These are phyloP conservation scores for Xanthoceras sorbifolium DNA, from an alignment of 345 rosid species.

Conservation along the genomic window DNA sequence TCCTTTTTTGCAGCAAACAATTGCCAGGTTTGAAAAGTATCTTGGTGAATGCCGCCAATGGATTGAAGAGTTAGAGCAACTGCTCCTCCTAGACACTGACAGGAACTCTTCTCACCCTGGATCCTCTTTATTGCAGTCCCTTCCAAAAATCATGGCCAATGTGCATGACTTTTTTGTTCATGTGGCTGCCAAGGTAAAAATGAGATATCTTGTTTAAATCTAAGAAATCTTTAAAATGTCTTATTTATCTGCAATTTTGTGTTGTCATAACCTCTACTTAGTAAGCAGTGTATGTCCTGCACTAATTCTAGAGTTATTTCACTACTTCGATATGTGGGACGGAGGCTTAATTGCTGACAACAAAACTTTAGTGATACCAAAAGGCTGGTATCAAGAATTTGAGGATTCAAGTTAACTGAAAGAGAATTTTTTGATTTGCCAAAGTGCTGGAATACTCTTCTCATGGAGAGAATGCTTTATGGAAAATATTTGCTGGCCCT, in stretches of 20 bases:
- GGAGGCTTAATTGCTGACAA: not conserved
- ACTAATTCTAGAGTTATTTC: not conserved
- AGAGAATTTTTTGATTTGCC: not conserved
- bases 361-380: not conserved
- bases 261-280: not conserved
- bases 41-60: slow-evolving; percentile 81
- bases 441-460: not conserved
- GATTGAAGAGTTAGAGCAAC: slow-evolving; percentile 92
- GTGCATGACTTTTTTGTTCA: slow-evolving; percentile 91
- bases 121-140: slow-evolving; percentile 73
- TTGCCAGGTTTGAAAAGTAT: slow-evolving; percentile 85
- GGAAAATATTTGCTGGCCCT: not conserved
- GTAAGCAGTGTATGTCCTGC: not conserved
- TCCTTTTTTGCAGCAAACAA: slow-evolving; percentile 74
- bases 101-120: slow-evolving; percentile 51
- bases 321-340: not conserved
- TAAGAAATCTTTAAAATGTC: not conserved
- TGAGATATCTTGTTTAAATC: not conserved
- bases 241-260: slow-evolving; percentile 1
- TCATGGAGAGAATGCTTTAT: not conserved
- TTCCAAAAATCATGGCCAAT: slow-evolving; percentile 89
- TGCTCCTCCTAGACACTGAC: slow-evolving; percentile 72
- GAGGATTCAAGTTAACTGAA: not conserved
- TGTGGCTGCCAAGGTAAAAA: slow-evolving; percentile 94
- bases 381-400: not conserved